A percentile compares a stretch with the other conserved stretches of the same genome.
These are phyloP conservation scores for Beauveria sp. DNA, from an alignment of 2,329 filamentous ascomycete species.

Conservation along the genomic window DNA sequence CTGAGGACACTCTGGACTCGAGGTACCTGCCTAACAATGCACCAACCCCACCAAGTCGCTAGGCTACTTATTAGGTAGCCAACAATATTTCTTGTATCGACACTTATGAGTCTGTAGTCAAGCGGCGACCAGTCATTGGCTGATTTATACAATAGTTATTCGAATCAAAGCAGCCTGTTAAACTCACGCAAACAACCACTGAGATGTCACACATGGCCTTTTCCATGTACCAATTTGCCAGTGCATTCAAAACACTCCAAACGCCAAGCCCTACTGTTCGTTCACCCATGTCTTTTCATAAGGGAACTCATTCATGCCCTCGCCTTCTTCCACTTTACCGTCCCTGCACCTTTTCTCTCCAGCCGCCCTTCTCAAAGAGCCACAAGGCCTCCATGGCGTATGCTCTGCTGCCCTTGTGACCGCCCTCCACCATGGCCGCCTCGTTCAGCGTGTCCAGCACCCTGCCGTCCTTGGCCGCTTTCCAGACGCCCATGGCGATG, in stretches of 20 bases:
- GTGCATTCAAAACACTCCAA: background rate
- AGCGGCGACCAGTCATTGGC: background rate
- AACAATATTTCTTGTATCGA: background rate
- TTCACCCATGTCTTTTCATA: background rate
- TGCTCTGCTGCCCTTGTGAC: conserved; percentile 71
- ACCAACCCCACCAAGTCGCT: background rate
- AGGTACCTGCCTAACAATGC: no score
- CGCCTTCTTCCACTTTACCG: conserved; percentile 34
- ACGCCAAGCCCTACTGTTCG: background rate
- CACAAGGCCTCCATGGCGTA: conserved; percentile 88
- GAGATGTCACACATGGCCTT: background rate
- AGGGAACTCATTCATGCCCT: conserved; percentile 10
- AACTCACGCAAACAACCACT: background rate
- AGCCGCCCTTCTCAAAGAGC: conserved; percentile 68
- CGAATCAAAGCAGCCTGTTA: background rate
- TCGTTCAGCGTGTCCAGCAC: conserved; percentile 70
- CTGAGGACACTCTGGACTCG: no score
- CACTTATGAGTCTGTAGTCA: background rate
- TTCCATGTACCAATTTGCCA: background rate
- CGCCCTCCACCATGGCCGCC: conserved; percentile 61
- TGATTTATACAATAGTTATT: background rate
- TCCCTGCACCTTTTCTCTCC: conserved; percentile 56
- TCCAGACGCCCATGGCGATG: conserved; percentile 76
- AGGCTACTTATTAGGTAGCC: background rate
- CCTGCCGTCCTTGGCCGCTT: conserved; percentile 64